These are phyloP conservation scores for Kwoniella botswanensis DNA, from an alignment of 768 basidiomycete species.

Conservation along the genomic window DNA sequence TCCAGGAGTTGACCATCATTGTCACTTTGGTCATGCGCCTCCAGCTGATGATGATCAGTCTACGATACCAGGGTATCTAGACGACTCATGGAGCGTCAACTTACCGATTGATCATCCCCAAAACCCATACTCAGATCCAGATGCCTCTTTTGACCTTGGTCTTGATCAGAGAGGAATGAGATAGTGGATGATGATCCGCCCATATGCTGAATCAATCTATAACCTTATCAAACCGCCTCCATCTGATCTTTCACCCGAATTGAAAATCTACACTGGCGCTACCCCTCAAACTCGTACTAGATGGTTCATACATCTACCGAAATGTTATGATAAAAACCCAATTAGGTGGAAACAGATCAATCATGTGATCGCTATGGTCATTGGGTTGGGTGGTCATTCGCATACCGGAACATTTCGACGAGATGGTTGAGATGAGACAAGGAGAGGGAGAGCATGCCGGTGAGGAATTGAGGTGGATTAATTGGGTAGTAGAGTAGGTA, in stretches of 20 bases:
- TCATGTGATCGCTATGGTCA: not conserved
- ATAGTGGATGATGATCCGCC: not conserved
- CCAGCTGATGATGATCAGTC: not conserved
- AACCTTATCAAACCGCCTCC: not conserved
- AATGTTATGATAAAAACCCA: not conserved
- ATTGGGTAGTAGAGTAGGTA: not conserved
- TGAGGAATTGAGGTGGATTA: not conserved
- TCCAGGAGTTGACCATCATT: not conserved
- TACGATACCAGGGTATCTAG: too few relatives aligned
- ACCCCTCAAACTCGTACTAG: not conserved
- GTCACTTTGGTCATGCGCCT: not conserved
- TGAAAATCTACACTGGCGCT: not conserved
- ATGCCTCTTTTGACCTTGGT: too few relatives aligned
- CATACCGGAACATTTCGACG: not conserved
- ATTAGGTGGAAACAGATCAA: not conserved
- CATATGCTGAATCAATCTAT: not conserved
- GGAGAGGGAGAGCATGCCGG: not conserved
- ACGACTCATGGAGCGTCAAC: too few relatives aligned
- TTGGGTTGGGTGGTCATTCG: not conserved
- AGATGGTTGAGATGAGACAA: not conserved
- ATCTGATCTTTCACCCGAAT: not conserved
- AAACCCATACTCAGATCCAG: too few relatives aligned
- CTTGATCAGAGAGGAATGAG: not conserved
- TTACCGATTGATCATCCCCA: too few relatives aligned
- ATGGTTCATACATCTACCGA: constrained; percentile 1